Conservation (phyloP, 2,329 filamentous ascomycete species). For the Phialophora macrospora region DNA sequence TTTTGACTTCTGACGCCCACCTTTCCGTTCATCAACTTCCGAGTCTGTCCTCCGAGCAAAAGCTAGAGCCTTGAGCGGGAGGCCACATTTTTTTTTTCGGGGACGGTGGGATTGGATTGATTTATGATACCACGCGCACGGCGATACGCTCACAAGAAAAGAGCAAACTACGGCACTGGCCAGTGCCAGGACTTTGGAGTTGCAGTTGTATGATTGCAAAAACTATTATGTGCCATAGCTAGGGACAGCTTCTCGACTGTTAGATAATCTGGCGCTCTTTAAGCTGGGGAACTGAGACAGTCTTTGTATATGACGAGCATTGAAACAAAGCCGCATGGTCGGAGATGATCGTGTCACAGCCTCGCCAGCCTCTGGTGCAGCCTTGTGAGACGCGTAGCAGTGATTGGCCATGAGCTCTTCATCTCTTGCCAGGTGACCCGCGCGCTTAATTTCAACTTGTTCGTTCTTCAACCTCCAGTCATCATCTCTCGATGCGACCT, state of each 20-base stretch:
- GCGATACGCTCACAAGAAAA: conserved; percentile 2
- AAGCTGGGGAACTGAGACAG: conserved; percentile 1
- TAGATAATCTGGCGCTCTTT: conserved; percentile 2
- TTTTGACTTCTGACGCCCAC: not conserved
- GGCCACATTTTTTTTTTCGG: conserved; percentile 10
- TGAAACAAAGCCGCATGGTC: conserved; percentile 1
- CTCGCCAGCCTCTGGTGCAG: conserved; percentile 11
- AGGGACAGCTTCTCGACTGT: conserved; percentile 10
- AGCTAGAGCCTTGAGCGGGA: conserved; percentile 6
- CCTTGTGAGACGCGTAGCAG: conserved; percentile 18
- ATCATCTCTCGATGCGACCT: conserved; percentile 1
- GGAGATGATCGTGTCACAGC: conserved; percentile 7
- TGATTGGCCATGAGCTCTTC: conserved; percentile 18
- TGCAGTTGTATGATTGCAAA: conserved; percentile 13
- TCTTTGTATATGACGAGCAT: conserved; percentile 20
- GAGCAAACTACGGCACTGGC: conserved; percentile 11
- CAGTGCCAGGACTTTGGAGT: conserved; percentile 8
- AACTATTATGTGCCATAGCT: conserved; percentile 1
- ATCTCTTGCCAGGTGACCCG: conserved; percentile 9
- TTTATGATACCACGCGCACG: conserved; percentile 31
- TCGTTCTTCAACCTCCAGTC: conserved; percentile 18
- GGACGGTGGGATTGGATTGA: conserved; percentile 5
- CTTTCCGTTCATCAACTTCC: not conserved
- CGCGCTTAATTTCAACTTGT: conserved; percentile 20
- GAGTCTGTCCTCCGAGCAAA: conserved; percentile 11